Evolutionary conservation across 2,329 filamentous ascomycete species (phyloP).

Genomic region (Colletotrichum sp.): DNA sequence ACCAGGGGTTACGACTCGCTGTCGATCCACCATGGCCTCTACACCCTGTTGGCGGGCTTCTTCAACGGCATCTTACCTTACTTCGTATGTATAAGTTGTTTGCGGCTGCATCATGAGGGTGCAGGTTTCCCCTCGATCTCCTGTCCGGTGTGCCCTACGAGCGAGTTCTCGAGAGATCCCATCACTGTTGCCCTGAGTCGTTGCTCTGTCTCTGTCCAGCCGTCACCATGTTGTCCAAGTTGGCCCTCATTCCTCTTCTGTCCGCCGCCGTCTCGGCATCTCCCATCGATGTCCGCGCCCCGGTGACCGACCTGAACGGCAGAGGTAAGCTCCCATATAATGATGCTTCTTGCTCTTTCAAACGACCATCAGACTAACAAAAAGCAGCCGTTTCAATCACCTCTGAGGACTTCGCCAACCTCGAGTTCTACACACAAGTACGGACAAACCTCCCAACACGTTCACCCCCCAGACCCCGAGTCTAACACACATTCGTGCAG

Average conservation of each 20-base stretch:
- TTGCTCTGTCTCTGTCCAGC: background rate
- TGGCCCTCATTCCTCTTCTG: constrained; percentile 20
- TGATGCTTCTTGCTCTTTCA: background rate
- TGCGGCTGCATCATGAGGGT: background rate
- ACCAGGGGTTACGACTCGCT: background rate
- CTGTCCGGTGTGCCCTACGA: background rate
- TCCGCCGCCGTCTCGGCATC: constrained; percentile 17
- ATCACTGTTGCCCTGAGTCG: background rate
- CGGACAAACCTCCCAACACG: background rate
- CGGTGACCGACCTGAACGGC: constrained; percentile 27
- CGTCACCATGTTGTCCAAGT: constrained; percentile 23
- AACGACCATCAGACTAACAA: background rate
- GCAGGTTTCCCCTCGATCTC: background rate
- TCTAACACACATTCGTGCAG: background rate
- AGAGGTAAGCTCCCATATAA: constrained; percentile 34
- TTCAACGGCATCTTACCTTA: background rate
- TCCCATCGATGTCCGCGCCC: background rate
- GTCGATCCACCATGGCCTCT: background rate
- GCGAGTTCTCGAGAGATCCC: constrained; percentile 3
- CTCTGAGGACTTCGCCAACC: constrained; percentile 36
- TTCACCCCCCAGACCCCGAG: background rate
- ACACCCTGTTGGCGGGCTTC: background rate
- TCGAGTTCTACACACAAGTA: constrained; percentile 53
- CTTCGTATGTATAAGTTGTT: constrained; percentile 10
- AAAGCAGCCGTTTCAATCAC: constrained; percentile 27